Evolutionary conservation across 495 filamentous ascomycete genomes (phyloP).

Genomic region (Neurospora discreta): DNA sequence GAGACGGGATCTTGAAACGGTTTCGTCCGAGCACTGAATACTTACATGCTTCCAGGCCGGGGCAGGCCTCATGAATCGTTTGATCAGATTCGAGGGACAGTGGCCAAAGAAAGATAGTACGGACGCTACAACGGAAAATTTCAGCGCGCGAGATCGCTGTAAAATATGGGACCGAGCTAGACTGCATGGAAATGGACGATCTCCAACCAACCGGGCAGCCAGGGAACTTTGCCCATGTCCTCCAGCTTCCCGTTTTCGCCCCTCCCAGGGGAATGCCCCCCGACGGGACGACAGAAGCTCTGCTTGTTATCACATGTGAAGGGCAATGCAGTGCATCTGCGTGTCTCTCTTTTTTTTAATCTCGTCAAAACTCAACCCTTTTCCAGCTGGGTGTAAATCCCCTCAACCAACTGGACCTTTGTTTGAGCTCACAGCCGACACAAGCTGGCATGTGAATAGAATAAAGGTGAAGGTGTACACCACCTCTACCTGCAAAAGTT

Average conservation of each 20-base stretch:
- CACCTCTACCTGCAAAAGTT: no score
- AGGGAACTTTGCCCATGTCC: background rate
- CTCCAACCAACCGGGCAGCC: background rate
- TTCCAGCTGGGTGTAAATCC: background rate
- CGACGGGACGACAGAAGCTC: background rate
- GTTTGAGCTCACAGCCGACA: background rate
- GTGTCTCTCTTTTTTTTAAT: background rate
- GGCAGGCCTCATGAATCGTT: no score
- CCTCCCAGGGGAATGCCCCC: background rate
- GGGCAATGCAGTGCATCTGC: background rate
- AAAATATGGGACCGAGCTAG: background rate
- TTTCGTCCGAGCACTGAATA: background rate
- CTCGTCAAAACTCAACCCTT: background rate
- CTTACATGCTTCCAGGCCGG: background rate
- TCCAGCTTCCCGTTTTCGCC: background rate
- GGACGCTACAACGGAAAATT: background rate
- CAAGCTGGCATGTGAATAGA: background rate
- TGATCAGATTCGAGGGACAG: no score
- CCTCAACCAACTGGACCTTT: background rate
- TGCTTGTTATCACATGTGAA: no score
- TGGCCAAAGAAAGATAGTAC: no score
- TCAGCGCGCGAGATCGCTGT: background rate
- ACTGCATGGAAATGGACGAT: background rate
- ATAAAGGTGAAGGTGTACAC: background rate
- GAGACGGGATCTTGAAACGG: background rate